These are phyloP conservation scores for Thelephora aurantiotincta DNA, from an alignment of 768 basidiomycete genomes.

Conservation along the genomic window DNA sequence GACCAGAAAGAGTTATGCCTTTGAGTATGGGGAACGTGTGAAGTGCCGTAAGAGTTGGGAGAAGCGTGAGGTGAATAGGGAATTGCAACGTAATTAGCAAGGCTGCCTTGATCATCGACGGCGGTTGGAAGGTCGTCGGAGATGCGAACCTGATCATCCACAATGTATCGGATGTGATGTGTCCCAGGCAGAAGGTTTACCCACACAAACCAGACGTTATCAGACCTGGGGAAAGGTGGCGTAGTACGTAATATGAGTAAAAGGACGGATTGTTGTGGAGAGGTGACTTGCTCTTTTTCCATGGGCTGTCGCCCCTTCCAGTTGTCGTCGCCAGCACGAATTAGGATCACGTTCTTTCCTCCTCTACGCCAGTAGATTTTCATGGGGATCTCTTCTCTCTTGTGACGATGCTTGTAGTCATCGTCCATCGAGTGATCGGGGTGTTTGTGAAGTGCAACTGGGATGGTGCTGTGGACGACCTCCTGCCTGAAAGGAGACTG, in stretches of 20 bases:
- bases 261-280: neutral
- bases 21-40: slow-evolving; percentile 9
- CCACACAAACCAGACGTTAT: slow-evolving; percentile 22
- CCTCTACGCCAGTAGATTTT: slow-evolving; percentile 55
- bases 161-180: slow-evolving; percentile 88
- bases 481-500: slow-evolving; percentile 32
- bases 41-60: slow-evolving; percentile 19
- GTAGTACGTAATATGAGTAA: slow-evolving; percentile 3
- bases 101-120: slow-evolving; percentile 75
- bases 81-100: slow-evolving; percentile 89
- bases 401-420: slow-evolving; percentile 7
- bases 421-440: slow-evolving; percentile 15
- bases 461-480: slow-evolving; percentile 49
- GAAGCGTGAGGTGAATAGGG: slow-evolving; percentile 19
- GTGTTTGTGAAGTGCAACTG: slow-evolving; percentile 29
- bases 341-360: slow-evolving; percentile 49
- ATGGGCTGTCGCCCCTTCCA: slow-evolving; percentile 60
- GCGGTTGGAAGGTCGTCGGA: slow-evolving; percentile 73
- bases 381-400: slow-evolving; percentile 17
- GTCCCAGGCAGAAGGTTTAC: slow-evolving; percentile 71
- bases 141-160: slow-evolving; percentile 79
- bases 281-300: slow-evolving; percentile 40
- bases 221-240: neutral
- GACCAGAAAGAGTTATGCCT: slow-evolving; percentile 30
- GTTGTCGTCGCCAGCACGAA: slow-evolving; percentile 59